phyloP scores from a whole-genome alignment of 345 rosid genomes.

The Arabis alpina region DNA sequence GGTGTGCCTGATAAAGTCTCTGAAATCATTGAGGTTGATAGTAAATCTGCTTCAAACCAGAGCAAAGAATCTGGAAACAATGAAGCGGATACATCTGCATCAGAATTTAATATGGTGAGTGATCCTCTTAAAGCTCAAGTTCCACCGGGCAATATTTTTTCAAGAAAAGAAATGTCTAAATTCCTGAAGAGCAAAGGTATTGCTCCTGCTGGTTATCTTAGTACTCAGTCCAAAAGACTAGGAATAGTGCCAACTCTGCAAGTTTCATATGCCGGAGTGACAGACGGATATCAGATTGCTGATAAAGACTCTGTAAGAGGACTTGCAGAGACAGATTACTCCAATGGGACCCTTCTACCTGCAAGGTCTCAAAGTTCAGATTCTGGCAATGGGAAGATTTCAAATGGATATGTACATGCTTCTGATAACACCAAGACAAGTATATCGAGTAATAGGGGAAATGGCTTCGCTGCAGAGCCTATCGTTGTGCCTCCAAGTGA shows the following conservation, averaged over 20 bases:
- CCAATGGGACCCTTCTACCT: constrained; percentile 45
- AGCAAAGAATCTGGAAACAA: constrained; percentile 45
- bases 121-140: constrained; percentile 85
- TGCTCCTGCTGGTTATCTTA: constrained; percentile 60
- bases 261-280: constrained; percentile 37
- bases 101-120: constrained; percentile 45
- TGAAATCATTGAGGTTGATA: constrained; percentile 37
- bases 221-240: constrained; percentile 47
- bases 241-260: constrained; percentile 48
- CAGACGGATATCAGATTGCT: constrained; percentile 33
- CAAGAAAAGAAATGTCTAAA: constrained; percentile 78
- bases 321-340: constrained; percentile 43
- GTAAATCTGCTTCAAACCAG: constrained; percentile 39
- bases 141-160: constrained; percentile 81
- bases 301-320: constrained; percentile 33
- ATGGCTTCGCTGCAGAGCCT: constrained; percentile 38
- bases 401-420: constrained; percentile 46
- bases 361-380: constrained; percentile 42
- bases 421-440: constrained; percentile 42
- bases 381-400: constrained; percentile 41
- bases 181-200: constrained; percentile 62
- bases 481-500: constrained; percentile 43
- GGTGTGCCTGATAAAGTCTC: constrained; percentile 34
- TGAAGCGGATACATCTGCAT: constrained; percentile 39
- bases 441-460: constrained; percentile 35